phyloP scores from a whole-genome alignment of 106 monocot genomes.

The Agapanthus africanus region DNA sequence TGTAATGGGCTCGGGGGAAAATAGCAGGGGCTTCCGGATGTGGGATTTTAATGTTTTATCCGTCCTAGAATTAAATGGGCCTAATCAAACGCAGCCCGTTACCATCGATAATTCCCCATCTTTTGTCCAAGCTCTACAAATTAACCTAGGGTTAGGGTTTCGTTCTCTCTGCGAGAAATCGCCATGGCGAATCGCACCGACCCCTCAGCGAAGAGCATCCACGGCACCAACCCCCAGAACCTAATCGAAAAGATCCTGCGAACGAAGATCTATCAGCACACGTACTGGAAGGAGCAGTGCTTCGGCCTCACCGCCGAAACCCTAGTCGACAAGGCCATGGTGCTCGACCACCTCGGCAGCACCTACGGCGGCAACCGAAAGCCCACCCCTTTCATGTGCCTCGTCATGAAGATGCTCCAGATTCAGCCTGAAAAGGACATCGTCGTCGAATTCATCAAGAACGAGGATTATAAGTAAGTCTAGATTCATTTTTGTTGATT shows the following conservation, averaged over 20 bases:
- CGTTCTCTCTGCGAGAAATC: neutral
- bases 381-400: slow-evolving; percentile 93
- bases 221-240: slow-evolving; percentile 97
- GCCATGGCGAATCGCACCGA: slow-evolving; percentile 95
- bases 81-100: no score
- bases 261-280: slow-evolving; percentile 84
- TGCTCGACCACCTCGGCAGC: slow-evolving; percentile 90
- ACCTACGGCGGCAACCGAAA: slow-evolving; percentile 76
- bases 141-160: neutral
- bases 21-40: no score
- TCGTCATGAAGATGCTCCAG: slow-evolving; percentile 97
- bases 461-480: slow-evolving; percentile 86
- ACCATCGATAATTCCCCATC: no score
- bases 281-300: slow-evolving; percentile 99
- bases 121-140: no score
- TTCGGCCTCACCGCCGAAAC: slow-evolving; percentile 97
- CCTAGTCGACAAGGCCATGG: slow-evolving; percentile 99
- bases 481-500: neutral
- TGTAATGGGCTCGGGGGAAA: no score
- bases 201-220: slow-evolving; percentile 80
- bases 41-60: no score
- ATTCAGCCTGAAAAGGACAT: slow-evolving; percentile 99
- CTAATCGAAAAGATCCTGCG: slow-evolving; percentile 94
- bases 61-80: no score
- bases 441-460: slow-evolving; percentile 97